Base-by-base conservation (phyloP, 108 stramenopile species). In the Seminavis robusta region DNA sequence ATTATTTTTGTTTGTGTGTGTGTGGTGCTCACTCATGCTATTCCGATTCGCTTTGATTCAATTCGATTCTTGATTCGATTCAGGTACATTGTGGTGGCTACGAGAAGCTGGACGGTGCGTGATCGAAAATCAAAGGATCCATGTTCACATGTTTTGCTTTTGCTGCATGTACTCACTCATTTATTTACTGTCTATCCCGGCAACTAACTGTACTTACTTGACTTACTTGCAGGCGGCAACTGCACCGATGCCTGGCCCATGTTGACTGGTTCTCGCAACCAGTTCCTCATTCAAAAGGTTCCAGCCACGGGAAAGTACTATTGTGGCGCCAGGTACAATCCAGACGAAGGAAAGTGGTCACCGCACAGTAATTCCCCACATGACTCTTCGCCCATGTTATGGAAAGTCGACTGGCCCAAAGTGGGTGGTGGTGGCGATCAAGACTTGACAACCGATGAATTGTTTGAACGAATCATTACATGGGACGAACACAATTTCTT, bases 191-290 rank as follows among this genome's bases (percentile, higher is more conserved):
- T n/a, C n/a, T n/a, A n/a, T n/a, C n/a, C n/a, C n/a, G n/a, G n/a
- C n/a, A n/a, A n/a, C n/a, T n/a, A n/a, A n/a, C n/a, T n/a, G n/a
- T n/a, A n/a, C n/a, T n/a, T n/a, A n/a, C n/a, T n/a, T n/a, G n/a
- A n/a, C n/a, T n/a, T n/a, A n/a, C n/a, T 56, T 43, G 37, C 38
- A 39, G 63, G 63, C n/a, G 73, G 73, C 5, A 56, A 62, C 19
- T 67, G 65, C 24, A 74, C 66, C 5, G 66, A 74, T 41, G 65
- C 65, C 4, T 74, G 73, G 73, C 46, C 73, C 0, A 40, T 74
- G 41, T 20, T 74, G 65, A 74, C 73, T 4, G 73, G 73, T 34
- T 74, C 66, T 52, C 56, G 53, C 24, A 39, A 67, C 4, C 73
- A 74, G 37, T 74, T 67, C 52, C 56, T 49, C 7, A 74, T 74